Evolutionary conservation across 345 rosid species (phyloP).

Genomic region (Trapa incisa): DNA sequence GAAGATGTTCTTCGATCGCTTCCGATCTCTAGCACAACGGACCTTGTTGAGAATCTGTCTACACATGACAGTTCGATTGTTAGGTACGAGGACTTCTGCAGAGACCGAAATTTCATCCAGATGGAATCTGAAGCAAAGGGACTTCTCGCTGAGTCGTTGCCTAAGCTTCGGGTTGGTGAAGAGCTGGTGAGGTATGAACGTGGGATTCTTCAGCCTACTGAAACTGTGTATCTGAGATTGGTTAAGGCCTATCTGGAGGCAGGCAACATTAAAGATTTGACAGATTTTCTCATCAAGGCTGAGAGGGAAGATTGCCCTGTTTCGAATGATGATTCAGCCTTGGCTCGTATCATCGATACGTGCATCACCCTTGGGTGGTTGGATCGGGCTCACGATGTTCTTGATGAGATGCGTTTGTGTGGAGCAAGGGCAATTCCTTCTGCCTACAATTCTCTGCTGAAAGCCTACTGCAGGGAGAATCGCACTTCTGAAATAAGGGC

Average conservation of each 20-base stretch:
- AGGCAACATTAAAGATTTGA: slow-evolving; percentile 60
- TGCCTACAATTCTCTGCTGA: slow-evolving; percentile 57
- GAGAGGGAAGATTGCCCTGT: slow-evolving; percentile 60
- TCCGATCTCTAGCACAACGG: slow-evolving; percentile 12
- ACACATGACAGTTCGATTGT: slow-evolving; percentile 17
- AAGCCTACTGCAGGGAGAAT: slow-evolving; percentile 62
- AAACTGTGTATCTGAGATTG: slow-evolving; percentile 50
- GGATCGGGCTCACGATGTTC: slow-evolving; percentile 85
- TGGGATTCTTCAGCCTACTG: slow-evolving; percentile 81
- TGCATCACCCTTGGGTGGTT: slow-evolving; percentile 85
- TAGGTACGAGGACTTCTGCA: slow-evolving; percentile 39
- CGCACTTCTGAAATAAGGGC: slow-evolving; percentile 44
- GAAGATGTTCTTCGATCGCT: slow-evolving; percentile 15
- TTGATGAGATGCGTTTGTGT: slow-evolving; percentile 76
- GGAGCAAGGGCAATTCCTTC: slow-evolving; percentile 61
- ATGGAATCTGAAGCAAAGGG: slow-evolving; percentile 55
- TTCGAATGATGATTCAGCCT: slow-evolving; percentile 55
- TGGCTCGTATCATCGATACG: slow-evolving; percentile 54
- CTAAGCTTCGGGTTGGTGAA: slow-evolving; percentile 43
- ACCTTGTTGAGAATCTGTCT: slow-evolving; percentile 5
- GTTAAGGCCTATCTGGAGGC: slow-evolving; percentile 71
- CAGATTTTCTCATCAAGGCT: slow-evolving; percentile 55
- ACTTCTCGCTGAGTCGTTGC: slow-evolving; percentile 37
- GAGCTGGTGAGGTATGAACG: slow-evolving; percentile 52
- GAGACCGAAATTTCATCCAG: slow-evolving; percentile 38